Percentiles rank a stretch among this genome's conserved stretches.
phyloP scores from a whole-genome alignment of 2,329 filamentous ascomycete genomes.

The Sclerotinia subarctica region DNA sequence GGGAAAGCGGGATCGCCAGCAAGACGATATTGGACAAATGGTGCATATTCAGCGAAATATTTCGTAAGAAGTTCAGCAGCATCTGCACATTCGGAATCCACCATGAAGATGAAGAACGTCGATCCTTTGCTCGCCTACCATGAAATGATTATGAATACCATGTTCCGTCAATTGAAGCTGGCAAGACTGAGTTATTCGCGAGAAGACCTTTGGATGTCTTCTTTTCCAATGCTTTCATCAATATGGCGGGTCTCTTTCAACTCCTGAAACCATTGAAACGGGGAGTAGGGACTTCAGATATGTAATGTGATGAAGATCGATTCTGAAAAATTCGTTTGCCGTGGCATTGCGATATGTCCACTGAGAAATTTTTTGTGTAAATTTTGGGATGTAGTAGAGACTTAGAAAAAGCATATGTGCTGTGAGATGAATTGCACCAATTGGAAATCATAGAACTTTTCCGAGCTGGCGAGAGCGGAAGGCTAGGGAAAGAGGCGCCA shows the following conservation, averaged over 20 bases:
- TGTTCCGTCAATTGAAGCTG: slow-evolving; percentile 29
- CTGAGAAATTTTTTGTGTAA: neutral
- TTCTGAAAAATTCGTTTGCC: neutral
- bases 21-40: slow-evolving; percentile 48
- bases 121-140: neutral
- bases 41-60: slow-evolving; percentile 41
- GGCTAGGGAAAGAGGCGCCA: neutral
- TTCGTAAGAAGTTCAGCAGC: slow-evolving; percentile 39
- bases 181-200: neutral
- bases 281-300: neutral
- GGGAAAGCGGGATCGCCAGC: slow-evolving; percentile 42
- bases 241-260: neutral
- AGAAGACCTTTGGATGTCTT: neutral
- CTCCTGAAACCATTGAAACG: neutral
- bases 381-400: neutral
- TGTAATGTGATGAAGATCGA: neutral
- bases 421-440: neutral
- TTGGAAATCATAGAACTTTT: neutral
- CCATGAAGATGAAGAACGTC: slow-evolving; percentile 46
- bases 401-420: neutral
- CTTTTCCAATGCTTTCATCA: neutral
- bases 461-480: neutral
- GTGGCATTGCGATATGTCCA: neutral
- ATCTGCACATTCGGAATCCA: too few relatives aligned
- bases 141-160: slow-evolving; percentile 30